These are phyloP conservation scores for Rosa persica DNA, from an alignment of 306 rosid species.

Conservation along the genomic window DNA sequence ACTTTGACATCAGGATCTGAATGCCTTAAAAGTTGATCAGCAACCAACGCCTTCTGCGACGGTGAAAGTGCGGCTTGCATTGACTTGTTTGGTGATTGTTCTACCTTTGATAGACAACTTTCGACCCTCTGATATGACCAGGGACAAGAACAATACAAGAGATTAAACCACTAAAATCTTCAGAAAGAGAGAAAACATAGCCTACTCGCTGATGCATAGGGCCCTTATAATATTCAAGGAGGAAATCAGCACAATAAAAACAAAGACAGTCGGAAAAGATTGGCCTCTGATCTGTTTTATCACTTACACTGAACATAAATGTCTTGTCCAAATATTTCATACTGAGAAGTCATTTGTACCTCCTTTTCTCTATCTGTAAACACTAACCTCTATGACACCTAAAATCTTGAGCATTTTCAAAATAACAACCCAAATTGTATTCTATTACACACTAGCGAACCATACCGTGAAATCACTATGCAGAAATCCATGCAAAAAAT, in stretches of 20 bases:
- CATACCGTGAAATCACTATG: too few species aligned
- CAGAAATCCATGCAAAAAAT: background rate
- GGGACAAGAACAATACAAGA: constrained; percentile 1
- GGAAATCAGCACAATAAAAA: background rate
- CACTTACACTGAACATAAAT: background rate
- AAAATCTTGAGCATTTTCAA: background rate
- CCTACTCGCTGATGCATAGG: background rate
- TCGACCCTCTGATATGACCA: constrained; percentile 59
- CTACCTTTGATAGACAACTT: constrained; percentile 61
- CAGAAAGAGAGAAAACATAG: background rate
- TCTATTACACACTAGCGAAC: background rate
- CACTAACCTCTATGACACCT: background rate
- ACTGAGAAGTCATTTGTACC: background rate
- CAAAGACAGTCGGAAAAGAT: constrained; percentile 14
- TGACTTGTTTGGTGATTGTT: constrained; percentile 71
- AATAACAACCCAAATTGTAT: background rate
- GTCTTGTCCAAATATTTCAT: background rate
- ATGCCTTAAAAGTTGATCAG: constrained; percentile 59
- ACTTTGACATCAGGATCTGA: constrained; percentile 73
- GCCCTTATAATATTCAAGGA: background rate
- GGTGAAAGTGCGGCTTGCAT: constrained; percentile 80
- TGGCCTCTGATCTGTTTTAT: background rate
- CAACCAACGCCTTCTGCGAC: constrained; percentile 64
- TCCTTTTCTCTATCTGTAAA: background rate
- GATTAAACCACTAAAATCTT: background rate